A percentile compares a stretch with the other conserved stretches of the same genome.
Conservation (phyloP, 2,329 filamentous ascomycete genomes). For the Penicillium janthinellum region DNA sequence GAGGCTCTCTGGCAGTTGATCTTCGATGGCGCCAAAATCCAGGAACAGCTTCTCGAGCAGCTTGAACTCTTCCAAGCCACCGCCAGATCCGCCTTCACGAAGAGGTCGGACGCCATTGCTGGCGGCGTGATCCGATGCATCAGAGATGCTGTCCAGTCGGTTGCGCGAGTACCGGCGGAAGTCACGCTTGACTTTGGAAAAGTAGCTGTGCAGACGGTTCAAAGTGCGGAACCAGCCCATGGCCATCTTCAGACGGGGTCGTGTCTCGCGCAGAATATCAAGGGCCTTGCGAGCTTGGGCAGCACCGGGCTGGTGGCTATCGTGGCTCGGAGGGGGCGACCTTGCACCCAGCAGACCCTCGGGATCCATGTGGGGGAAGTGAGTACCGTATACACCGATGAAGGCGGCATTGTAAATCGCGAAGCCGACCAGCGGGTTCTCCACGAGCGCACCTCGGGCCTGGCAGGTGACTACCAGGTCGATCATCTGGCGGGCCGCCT, state of each 20-base stretch:
- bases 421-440: conserved; percentile 59
- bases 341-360: conserved; percentile 49
- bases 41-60: conserved; percentile 46
- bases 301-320: conserved; percentile 34
- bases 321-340: conserved; percentile 26
- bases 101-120: conserved; percentile 34
- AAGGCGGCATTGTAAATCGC: conserved; percentile 58
- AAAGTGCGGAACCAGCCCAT: conserved; percentile 48
- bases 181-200: conserved; percentile 42
- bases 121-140: conserved; percentile 30
- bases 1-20: conserved; percentile 38
- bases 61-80: conserved; percentile 42
- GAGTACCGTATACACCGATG: conserved; percentile 54
- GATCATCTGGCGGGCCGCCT: conserved; percentile 55
- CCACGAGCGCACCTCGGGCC: conserved; percentile 53
- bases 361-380: conserved; percentile 59
- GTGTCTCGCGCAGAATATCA: conserved; percentile 45
- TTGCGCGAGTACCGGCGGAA: conserved; percentile 39
- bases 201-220: conserved; percentile 46
- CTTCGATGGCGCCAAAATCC: conserved; percentile 44
- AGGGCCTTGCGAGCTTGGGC: conserved; percentile 40
- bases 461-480: conserved; percentile 56
- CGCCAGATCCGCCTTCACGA: conserved; percentile 37
- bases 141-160: conserved; percentile 32
- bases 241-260: conserved; percentile 44